A percentile compares a stretch with the other conserved stretches of the same genome.
Evolutionary conservation across 257 asterid genomes (phyloP).

Genomic region (Solanum habrochaites): DNA sequence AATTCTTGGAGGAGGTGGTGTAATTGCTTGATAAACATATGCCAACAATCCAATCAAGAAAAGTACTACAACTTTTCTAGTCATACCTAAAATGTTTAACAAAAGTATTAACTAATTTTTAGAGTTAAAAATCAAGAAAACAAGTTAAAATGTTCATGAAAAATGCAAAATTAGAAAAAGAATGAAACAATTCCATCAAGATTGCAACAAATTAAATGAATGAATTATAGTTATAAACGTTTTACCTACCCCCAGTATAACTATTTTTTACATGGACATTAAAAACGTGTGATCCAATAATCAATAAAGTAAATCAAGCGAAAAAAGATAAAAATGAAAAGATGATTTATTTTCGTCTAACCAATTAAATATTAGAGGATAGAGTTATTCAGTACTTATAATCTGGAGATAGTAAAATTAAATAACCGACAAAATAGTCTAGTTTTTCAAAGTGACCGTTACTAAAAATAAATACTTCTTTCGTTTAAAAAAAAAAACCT

Average conservation of each 20-base stretch:
- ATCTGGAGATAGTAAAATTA: background rate
- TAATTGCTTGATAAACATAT: background rate
- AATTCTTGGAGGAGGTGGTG: background rate
- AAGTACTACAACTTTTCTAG: background rate
- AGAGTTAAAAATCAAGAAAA: background rate
- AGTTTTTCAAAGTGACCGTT: background rate
- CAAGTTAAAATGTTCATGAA: background rate
- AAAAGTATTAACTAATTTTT: background rate
- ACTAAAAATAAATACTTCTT: background rate
- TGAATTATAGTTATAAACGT: background rate
- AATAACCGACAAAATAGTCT: background rate
- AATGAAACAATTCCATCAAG: background rate
- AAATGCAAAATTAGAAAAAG: background rate
- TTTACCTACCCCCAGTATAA: background rate
- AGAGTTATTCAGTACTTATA: background rate
- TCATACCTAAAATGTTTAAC: background rate
- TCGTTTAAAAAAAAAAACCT: too few species aligned
- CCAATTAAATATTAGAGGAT: background rate
- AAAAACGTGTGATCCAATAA: background rate
- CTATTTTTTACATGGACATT: background rate
- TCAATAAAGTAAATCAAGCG: background rate
- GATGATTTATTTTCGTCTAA: background rate
- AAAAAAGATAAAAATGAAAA: background rate
- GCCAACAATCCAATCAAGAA: background rate
- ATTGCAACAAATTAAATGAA: background rate